phyloP scores from a whole-genome alignment of 176 grass and related monocot species.

The Carex myosuroides region DNA sequence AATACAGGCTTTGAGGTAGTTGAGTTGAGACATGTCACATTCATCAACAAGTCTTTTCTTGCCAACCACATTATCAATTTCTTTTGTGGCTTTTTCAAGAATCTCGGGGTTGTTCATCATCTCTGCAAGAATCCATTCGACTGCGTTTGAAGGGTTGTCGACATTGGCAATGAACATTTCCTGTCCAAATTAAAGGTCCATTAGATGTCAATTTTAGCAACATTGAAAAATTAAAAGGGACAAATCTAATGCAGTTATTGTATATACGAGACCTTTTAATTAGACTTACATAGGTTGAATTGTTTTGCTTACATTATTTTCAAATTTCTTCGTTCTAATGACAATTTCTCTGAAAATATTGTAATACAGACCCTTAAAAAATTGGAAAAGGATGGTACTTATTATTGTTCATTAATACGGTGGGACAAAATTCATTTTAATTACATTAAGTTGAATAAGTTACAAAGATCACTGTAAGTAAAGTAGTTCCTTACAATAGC shows the following conservation, averaged over 20 bases:
- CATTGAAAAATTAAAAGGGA: background rate
- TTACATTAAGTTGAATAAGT: background rate
- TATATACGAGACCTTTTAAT: background rate
- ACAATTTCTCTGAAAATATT: too few species aligned
- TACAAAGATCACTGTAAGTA: background rate
- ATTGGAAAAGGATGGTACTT: too few species aligned
- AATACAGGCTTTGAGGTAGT: conserved; percentile 27
- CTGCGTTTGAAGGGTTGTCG: conserved; percentile 33
- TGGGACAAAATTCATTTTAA: background rate
- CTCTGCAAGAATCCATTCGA: conserved; percentile 29
- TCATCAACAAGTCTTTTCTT: conserved; percentile 22
- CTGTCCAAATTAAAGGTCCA: background rate
- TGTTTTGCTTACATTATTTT: background rate
- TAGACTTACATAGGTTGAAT: too few species aligned
- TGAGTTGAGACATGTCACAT: background rate
- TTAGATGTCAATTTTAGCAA: background rate
- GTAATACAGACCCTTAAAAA: too few species aligned
- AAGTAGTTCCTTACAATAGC: background rate
- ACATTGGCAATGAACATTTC: conserved; percentile 1
- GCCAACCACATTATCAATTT: conserved; percentile 29
- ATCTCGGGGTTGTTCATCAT: conserved; percentile 21
- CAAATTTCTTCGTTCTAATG: too few species aligned
- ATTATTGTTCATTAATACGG: too few species aligned
- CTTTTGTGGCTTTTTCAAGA: conserved; percentile 17
- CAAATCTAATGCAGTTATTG: background rate